Percentiles rank a stretch among this genome's conserved stretches.
These are phyloP conservation scores for Cytospora leucostoma DNA, from an alignment of 2,329 filamentous ascomycete species.

Conservation along the genomic window DNA sequence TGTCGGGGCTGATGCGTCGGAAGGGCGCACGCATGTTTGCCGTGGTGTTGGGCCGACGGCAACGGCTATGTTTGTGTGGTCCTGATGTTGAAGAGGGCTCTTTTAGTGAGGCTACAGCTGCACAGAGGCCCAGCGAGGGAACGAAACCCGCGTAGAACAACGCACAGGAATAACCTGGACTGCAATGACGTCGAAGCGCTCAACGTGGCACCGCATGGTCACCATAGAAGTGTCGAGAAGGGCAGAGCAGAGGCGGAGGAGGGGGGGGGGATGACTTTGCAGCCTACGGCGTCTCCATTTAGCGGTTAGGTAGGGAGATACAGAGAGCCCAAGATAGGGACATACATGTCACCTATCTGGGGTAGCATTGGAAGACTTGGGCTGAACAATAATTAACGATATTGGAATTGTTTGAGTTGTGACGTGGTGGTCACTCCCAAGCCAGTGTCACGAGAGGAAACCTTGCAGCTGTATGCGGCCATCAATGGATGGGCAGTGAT, in stretches of 20 bases:
- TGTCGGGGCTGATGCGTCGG: constrained; percentile 9
- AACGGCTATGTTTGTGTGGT: neutral
- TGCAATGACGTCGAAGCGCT: constrained; percentile 7
- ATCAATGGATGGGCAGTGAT: too few relatives aligned
- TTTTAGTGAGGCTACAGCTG: neutral
- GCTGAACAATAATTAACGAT: neutral
- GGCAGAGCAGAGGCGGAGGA: neutral
- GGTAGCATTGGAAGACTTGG: neutral
- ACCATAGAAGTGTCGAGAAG: neutral
- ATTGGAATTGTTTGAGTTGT: neutral
- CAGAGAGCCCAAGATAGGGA: neutral
- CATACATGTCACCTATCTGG: neutral
- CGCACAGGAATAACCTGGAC: neutral
- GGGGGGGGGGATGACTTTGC: too few relatives aligned
- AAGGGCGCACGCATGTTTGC: neutral
- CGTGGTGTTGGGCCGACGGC: constrained; percentile 1
- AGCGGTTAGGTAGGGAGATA: neutral
- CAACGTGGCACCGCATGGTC: constrained; percentile 21
- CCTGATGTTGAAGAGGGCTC: too few relatives aligned
- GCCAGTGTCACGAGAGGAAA: neutral
- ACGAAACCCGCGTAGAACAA: neutral
- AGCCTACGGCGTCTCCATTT: neutral
- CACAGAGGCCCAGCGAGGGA: constrained; percentile 1
- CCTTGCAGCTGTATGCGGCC: neutral
- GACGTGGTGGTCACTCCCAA: neutral